Evolutionary conservation across 371 early-diverging fungal genomes (phyloP), one percentile per base, ranked within the genome.

Genomic region (Rhizopus stolonifer): DNA sequence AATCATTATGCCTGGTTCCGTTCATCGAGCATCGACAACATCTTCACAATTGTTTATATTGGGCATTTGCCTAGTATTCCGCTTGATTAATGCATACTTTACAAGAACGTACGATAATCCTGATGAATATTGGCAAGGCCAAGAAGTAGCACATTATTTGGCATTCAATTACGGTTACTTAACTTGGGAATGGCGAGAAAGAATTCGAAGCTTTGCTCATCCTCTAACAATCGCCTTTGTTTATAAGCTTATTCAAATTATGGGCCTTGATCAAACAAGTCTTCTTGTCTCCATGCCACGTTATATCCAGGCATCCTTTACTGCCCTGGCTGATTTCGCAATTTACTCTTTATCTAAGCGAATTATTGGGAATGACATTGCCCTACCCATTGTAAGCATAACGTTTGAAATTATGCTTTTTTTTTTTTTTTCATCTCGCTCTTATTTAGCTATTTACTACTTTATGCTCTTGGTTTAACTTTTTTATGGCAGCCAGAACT

Each of bases 131-230:
- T 95, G 92, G 91, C 95, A 95, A 61, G 70, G 86, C 0, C 80
- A 85, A 22, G 95, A 97, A 72, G 86, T 95, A 8, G 95, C 91
- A 0, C 92, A 95, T 72, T 58, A 65, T 24, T 57, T 80, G 29
- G 86, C 83, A 0, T 95, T 91, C 79, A 90, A 88, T 55, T 78
- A 87, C 64, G 96, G 97, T 2, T 88, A 88, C 54, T 58, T 88
- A 60, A 94, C 96, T 4, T 96, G 96, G 95, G 95, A 95, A 66
- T 95, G 95, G 96, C 62, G 61, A 47, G 69, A 72, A n/a, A 56
- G 71, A 61, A 75, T 95, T 32, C 74, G 95, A 25, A 85, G 89
- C 29, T 83, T 80, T 58, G 64, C 84, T 21, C 90, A 94, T 74
- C 97, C 97, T 0, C 52, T 84, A 45, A 40, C 88, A 13, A 87